Percentiles rank a stretch among this genome's conserved stretches.
These are phyloP conservation scores for Xylariales sp. DNA, from an alignment of 2,329 filamentous ascomycete genomes.

Conservation along the genomic window DNA sequence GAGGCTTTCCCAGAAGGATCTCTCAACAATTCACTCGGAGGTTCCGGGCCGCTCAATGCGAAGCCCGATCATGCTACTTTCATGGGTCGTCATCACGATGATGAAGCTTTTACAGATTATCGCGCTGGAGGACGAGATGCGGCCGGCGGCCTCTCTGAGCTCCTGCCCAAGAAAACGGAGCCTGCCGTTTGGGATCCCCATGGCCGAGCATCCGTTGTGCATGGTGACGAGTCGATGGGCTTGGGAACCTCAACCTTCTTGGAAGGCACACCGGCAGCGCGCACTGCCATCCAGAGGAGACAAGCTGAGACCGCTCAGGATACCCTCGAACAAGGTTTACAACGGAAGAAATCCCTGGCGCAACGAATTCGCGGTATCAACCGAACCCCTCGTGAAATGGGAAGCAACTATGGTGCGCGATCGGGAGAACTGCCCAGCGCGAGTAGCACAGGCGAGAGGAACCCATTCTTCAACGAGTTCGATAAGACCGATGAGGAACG, in stretches of 20 bases:
- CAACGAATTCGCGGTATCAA: conserved; percentile 86
- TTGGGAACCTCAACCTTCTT: conserved; percentile 93
- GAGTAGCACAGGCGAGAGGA: conserved; percentile 46
- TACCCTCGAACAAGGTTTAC: conserved; percentile 53
- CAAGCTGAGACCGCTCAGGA: conserved; percentile 65
- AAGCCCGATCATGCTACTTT: conserved; percentile 84
- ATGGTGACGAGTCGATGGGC: conserved; percentile 79
- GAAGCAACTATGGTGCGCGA: conserved; percentile 41
- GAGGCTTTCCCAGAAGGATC: conserved; percentile 92
- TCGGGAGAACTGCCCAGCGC: conserved; percentile 33
- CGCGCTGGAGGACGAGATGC: conserved; percentile 27
- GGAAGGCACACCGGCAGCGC: conserved; percentile 85
- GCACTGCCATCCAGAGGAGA: conserved; percentile 70
- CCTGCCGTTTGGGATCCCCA: conserved; percentile 64
- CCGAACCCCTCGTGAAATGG: conserved; percentile 58
- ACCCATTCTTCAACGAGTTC: conserved; percentile 84
- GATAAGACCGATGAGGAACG: conserved; percentile 47
- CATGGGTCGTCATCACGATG: conserved; percentile 70
- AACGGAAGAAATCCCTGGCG: conserved; percentile 90
- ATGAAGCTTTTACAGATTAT: conserved; percentile 87
- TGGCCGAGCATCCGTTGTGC: conserved; percentile 64
- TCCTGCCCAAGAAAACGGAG: conserved; percentile 29
- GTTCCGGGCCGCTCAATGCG: conserved; percentile 76
- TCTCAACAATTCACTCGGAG: conserved; percentile 86
- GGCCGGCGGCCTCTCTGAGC: conserved; percentile 27